These are phyloP conservation scores for Astrephomene gubernaculifera DNA, from an alignment of 139 green algal genomes.

Conservation along the genomic window DNA sequence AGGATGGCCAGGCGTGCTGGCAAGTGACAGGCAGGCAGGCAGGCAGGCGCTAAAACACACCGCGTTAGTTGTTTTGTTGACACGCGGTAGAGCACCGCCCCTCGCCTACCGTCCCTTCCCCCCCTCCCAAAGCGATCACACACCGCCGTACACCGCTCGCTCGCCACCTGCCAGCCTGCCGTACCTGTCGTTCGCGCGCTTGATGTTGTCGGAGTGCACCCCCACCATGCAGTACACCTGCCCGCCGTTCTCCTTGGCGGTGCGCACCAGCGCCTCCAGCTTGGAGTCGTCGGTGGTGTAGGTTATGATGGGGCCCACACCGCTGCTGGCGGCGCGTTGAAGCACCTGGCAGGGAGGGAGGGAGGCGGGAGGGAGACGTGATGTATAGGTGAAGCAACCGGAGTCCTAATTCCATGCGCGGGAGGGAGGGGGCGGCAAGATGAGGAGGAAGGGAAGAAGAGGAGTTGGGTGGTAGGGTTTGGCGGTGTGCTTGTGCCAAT, in stretches of 20 bases:
- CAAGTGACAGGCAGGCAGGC: too few species aligned
- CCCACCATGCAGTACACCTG: conserved; percentile 48
- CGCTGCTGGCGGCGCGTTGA: conserved; percentile 26
- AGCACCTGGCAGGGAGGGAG: conserved; percentile 36
- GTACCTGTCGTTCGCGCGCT: conserved; percentile 47
- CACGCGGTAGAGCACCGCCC: not conserved
- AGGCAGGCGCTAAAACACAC: too few species aligned
- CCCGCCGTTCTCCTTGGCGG: conserved; percentile 47
- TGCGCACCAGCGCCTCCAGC: conserved; percentile 31
- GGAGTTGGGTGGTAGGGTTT: too few species aligned
- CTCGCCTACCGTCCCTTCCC: not conserved
- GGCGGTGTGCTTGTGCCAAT: too few species aligned
- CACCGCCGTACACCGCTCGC: not conserved
- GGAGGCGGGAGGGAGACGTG: not conserved
- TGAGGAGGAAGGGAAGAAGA: too few species aligned
- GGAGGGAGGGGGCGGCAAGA: not conserved
- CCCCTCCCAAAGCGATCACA: not conserved
- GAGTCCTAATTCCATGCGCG: too few species aligned
- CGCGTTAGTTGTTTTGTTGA: too few species aligned
- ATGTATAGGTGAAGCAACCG: too few species aligned
- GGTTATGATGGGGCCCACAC: conserved; percentile 37
- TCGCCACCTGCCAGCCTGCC: too few species aligned
- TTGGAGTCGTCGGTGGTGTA: conserved; percentile 56
- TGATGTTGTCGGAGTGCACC: conserved; percentile 54
- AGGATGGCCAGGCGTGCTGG: too few species aligned